These are phyloP conservation scores for Tolypocladium tropicale DNA, from an alignment of 2,329 filamentous ascomycete species.

Conservation along the genomic window DNA sequence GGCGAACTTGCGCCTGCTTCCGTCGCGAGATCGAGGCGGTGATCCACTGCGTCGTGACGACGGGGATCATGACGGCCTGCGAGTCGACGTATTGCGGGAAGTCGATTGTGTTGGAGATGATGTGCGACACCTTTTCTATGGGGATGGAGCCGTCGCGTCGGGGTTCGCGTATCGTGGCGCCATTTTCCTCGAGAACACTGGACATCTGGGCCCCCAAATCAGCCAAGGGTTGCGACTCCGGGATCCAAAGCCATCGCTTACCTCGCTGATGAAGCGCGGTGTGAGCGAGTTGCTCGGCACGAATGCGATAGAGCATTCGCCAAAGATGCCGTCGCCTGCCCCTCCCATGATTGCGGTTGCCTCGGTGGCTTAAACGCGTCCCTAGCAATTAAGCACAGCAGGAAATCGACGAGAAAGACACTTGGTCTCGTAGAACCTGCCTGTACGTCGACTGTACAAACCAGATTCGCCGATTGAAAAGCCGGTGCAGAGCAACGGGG, in stretches of 20 bases:
- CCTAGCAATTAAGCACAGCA: background rate
- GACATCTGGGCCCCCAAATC: slow-evolving; percentile 25
- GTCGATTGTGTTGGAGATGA: slow-evolving; percentile 67
- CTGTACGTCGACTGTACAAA: background rate
- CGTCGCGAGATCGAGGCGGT: slow-evolving; percentile 55
- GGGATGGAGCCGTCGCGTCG: slow-evolving; percentile 37
- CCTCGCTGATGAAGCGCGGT: slow-evolving; percentile 30
- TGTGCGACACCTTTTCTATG: slow-evolving; percentile 41
- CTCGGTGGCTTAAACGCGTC: background rate
- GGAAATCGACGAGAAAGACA: no score
- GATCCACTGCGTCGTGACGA: slow-evolving; percentile 78
- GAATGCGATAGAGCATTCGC: slow-evolving; percentile 34
- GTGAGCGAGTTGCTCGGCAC: slow-evolving; percentile 31
- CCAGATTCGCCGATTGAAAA: background rate
- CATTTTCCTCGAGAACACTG: slow-evolving; percentile 34
- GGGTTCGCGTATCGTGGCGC: slow-evolving; percentile 36
- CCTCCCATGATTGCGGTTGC: slow-evolving; percentile 17
- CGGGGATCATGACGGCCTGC: slow-evolving; percentile 67
- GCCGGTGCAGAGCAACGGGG: background rate
- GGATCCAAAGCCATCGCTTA: slow-evolving; percentile 9
- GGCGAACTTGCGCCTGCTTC: slow-evolving; percentile 67
- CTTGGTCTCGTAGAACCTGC: background rate
- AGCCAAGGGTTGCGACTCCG: background rate
- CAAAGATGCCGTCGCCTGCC: slow-evolving; percentile 23
- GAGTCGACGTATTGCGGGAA: slow-evolving; percentile 79